phyloP scores from a whole-genome alignment of 169 alveolate genomes.

The Cryptosporidium sp. region DNA sequence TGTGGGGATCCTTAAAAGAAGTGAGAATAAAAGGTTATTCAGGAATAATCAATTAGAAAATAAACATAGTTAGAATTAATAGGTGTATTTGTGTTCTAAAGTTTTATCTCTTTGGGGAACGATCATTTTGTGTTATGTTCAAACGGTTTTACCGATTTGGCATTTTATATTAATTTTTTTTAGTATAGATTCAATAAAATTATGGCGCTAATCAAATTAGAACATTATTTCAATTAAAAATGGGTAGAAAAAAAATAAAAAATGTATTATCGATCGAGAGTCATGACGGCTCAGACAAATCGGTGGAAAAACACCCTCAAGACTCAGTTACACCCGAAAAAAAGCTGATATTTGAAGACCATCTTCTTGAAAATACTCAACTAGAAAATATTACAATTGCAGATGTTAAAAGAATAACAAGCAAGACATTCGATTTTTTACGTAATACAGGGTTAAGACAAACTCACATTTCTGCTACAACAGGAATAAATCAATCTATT shows the following conservation, averaged over 20 bases:
- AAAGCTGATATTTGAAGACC: constrained; percentile 43
- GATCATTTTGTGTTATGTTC: not conserved
- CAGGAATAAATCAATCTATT: constrained; percentile 72
- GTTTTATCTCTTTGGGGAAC: not conserved
- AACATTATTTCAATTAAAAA: not conserved
- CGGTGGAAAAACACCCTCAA: not conserved
- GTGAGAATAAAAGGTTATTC: not conserved
- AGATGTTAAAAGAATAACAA: constrained; percentile 60
- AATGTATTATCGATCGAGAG: not conserved
- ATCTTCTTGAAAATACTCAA: constrained; percentile 21
- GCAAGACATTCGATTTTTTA: constrained; percentile 56
- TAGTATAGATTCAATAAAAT: not conserved
- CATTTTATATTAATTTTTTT: not conserved
- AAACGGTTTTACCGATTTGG: not conserved
- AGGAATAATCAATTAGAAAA: not conserved
- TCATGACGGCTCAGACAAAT: not conserved
- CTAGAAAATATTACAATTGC: constrained; percentile 27
- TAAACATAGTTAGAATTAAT: not conserved
- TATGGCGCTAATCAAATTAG: not conserved
- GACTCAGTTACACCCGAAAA: not conserved
- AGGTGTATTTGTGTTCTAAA: not conserved
- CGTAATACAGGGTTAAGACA: constrained; percentile 60
- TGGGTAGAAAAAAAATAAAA: constrained; percentile 42
- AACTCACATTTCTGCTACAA: constrained; percentile 63
- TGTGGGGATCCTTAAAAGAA: constrained; percentile 6